These are phyloP conservation scores for Solanum bukasovii DNA, from an alignment of 257 asterid genomes.

Conservation along the genomic window DNA sequence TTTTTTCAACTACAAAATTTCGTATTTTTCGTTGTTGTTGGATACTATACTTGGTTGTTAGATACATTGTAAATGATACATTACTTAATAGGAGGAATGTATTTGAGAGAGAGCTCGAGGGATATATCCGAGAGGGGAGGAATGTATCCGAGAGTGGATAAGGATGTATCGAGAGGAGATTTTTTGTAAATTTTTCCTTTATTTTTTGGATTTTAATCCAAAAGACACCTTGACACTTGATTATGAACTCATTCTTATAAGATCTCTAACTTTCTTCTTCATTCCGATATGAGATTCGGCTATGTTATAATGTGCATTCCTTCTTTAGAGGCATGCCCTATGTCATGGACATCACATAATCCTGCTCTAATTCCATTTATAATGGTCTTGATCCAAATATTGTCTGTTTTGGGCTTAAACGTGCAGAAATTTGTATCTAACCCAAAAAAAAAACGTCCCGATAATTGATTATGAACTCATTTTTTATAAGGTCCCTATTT, in stretches of 20 bases:
- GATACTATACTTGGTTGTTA: background rate
- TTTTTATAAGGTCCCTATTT: background rate
- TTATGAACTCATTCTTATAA: background rate
- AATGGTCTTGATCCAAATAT: background rate
- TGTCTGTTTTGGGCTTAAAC: accelerated
- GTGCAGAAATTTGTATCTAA: background rate
- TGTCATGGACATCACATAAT: background rate
- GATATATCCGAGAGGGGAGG: background rate
- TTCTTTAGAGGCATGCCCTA: background rate
- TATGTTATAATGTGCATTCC: background rate
- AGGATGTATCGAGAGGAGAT: too few relatives aligned
- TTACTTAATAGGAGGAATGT: background rate
- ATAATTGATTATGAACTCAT: background rate
- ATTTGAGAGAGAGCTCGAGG: background rate
- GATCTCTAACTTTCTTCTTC: background rate
- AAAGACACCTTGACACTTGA: background rate
- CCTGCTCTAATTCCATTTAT: background rate
- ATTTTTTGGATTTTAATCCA: background rate
- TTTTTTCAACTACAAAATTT: too few relatives aligned
- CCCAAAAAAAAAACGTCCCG: background rate
- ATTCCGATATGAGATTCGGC: background rate
- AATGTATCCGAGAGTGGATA: background rate
- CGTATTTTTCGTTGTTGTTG: background rate
- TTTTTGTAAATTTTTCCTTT: too few relatives aligned
- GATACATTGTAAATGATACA: background rate